These are phyloP conservation scores for Ophiocordyceps robertsii DNA, from an alignment of 2,329 filamentous ascomycete species.

Conservation along the genomic window DNA sequence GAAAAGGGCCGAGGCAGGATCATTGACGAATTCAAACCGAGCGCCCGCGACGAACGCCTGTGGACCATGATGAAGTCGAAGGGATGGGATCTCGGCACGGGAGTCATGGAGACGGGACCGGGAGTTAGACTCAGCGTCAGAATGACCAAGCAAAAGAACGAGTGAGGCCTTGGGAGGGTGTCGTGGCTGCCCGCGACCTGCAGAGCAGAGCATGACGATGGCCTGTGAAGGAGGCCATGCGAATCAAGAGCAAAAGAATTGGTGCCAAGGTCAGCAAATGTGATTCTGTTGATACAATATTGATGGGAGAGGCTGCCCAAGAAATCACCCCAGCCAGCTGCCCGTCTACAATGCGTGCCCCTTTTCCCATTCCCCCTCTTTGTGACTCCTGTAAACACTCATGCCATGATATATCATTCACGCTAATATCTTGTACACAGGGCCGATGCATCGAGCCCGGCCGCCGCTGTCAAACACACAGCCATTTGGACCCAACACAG, in stretches of 20 bases:
- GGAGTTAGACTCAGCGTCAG: constrained; percentile 16
- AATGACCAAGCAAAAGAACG: background rate
- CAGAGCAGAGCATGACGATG: no score
- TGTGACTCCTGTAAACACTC: background rate
- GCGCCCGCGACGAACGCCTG: constrained; percentile 8
- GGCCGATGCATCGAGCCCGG: background rate
- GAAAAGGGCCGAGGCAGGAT: background rate
- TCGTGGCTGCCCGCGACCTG: no score
- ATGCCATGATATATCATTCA: background rate
- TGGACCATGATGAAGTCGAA: constrained; percentile 13
- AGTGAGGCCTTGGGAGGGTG: background rate
- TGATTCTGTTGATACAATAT: no score
- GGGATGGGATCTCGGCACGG: constrained; percentile 21
- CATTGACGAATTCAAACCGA: background rate
- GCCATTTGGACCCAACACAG: no score
- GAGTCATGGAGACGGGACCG: constrained; percentile 22
- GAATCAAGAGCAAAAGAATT: no score
- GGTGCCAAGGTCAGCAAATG: no score
- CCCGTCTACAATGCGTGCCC: no score
- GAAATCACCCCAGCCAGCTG: no score
- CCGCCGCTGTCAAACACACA: no score
- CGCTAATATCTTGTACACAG: background rate
- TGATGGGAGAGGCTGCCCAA: no score
- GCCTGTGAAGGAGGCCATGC: no score
- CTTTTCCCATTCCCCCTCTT: background rate